phyloP scores from a whole-genome alignment of 495 filamentous ascomycete genomes.

The Xylaria grammica region DNA sequence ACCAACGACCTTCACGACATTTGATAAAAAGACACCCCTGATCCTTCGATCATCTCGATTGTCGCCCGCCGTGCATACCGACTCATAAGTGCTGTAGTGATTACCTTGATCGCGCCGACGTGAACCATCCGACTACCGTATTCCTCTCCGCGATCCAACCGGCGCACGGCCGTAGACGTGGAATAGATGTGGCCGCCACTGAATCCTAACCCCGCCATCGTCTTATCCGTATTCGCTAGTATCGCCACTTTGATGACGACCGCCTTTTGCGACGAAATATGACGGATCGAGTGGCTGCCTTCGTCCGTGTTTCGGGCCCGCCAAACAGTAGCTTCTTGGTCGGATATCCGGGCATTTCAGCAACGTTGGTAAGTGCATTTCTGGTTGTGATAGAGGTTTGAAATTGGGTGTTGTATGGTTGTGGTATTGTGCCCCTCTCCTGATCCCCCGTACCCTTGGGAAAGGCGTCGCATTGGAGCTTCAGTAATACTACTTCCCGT shows the following conservation, averaged over 20 bases:
- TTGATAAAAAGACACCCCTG: not conserved
- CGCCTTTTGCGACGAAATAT: constrained; percentile 34
- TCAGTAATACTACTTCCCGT: not conserved
- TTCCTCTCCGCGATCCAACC: constrained; percentile 29
- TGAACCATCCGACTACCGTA: constrained; percentile 25
- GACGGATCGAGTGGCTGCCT: constrained; percentile 73
- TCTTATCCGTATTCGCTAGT: constrained; percentile 20
- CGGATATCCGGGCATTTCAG: constrained; percentile 97
- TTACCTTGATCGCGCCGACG: not conserved
- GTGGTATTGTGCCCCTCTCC: constrained; percentile 1
- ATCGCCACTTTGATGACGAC: constrained; percentile 28
- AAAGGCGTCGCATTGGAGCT: not conserved
- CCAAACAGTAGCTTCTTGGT: constrained; percentile 97
- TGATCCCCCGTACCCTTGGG: not conserved
- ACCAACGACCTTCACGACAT: constrained; percentile 2
- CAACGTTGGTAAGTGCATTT: constrained; percentile 79
- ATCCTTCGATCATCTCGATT: not conserved
- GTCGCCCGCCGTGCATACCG: constrained; percentile 10
- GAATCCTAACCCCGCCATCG: constrained; percentile 15
- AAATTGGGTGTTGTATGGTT: not conserved
- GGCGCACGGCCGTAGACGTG: constrained; percentile 35
- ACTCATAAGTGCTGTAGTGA: constrained; percentile 2
- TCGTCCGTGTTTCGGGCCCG: constrained; percentile 95
- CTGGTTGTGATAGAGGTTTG: not conserved
- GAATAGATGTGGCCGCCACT: constrained; percentile 33